Percentiles rank a stretch among this genome's conserved stretches.
Evolutionary conservation across 2,329 filamentous ascomycete genomes (phyloP).

Genomic region (Tolypocladium ovalisporum): DNA sequence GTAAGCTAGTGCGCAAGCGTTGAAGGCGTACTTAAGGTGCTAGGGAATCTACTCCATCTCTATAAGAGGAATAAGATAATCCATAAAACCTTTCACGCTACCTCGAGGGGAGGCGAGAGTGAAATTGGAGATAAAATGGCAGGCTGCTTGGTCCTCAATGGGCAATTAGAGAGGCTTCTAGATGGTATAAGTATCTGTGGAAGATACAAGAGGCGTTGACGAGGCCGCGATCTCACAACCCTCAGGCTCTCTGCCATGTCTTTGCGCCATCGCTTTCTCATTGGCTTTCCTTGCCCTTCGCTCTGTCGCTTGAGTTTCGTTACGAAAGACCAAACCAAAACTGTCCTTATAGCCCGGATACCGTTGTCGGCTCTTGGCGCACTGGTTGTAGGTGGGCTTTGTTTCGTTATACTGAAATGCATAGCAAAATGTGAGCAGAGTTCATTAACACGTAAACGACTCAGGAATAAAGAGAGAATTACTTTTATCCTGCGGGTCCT

Average conservation of each 20-base stretch:
- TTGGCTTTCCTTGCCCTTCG: no score
- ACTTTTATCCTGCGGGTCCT: conserved; percentile 69
- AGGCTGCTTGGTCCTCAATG: conserved; percentile 43
- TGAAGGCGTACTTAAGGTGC: conserved; percentile 45
- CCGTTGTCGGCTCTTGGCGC: conserved; percentile 48
- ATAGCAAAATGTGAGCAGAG: not conserved
- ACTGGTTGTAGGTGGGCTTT: conserved; percentile 55
- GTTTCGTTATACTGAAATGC: conserved; percentile 53
- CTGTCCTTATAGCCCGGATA: conserved; percentile 62
- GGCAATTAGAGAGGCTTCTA: conserved; percentile 28
- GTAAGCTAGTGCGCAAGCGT: conserved; percentile 47
- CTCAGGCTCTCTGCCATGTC: conserved; percentile 15
- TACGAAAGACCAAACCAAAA: conserved; percentile 61
- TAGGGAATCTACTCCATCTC: conserved; percentile 28
- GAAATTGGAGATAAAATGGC: conserved; percentile 51
- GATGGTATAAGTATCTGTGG: conserved; percentile 7
- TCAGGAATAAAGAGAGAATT: no score
- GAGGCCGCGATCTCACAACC: conserved; percentile 5
- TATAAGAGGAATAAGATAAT: conserved; percentile 47
- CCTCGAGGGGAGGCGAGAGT: conserved; percentile 41
- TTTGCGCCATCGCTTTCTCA: conserved; percentile 31
- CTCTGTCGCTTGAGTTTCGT: conserved; percentile 59
- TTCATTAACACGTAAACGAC: no score
- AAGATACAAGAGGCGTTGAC: conserved; percentile 5
- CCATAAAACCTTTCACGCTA: conserved; percentile 42